Base-by-base conservation (phyloP, 345 rosid species). In the Moricandia moricandioides region DNA sequence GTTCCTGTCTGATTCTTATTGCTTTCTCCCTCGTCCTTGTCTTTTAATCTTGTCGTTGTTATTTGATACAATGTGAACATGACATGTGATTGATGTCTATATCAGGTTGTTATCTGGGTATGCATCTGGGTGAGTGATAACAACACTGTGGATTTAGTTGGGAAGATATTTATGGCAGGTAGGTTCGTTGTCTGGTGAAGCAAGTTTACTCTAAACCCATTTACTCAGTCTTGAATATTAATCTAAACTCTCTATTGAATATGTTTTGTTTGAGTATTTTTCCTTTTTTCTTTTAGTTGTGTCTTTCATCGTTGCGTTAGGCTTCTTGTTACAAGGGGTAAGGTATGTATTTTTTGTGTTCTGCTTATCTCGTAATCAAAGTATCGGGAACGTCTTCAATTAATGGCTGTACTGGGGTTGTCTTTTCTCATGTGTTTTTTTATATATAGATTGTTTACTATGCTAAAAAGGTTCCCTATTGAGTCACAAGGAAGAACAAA, bases 401-500 rank as follows among this genome's bases (percentile, higher is more conserved):
- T 24, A n/a, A 65, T 47, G 68, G 64, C 61, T 76, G 59, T 7
- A 24, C n/a, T 59, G 55, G 40, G 4, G 45, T 24, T 47, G 4
- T 40, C 16, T 71, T 51, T 55, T 43, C 74, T 35, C 64, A 54
- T 51, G 80, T 57, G 7, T 71, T 43, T 34, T 6, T 34, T 8
- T 34, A 34, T 83, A 49, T 82, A 91, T 81, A 96, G 98, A 77
- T 87, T 96, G 74, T 92, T 91, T 81, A 78, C 89, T 84, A 92
- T 96, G 99, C 85, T 92, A 78, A 89, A 91, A 80, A 89, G 97
- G 55, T 92, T 92, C 78, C 98, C 99, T 26, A 88, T 92, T 30
- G 97, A 92, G 84, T 96, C 99, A 35, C 91, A 88, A 85, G 96
- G 98, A 70, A 89, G 99, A 87, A 85, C 92, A 81, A 96, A 92